Base-by-base conservation (phyloP, 805 yeast species). In the Zygotorulaspora chibaensis region DNA sequence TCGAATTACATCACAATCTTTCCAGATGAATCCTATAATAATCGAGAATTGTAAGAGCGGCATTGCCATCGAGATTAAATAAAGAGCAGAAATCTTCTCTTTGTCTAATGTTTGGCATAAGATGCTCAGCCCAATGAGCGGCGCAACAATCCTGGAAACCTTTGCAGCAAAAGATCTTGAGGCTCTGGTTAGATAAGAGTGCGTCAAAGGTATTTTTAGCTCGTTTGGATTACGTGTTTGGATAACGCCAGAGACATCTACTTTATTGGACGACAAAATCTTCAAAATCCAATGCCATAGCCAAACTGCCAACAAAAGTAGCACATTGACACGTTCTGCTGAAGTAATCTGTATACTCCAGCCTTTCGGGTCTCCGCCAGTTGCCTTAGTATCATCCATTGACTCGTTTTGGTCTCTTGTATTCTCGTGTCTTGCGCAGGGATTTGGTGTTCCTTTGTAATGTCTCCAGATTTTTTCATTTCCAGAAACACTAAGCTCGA, bases 251-350 rank as follows among this genome's bases (percentile, higher is more conserved):
- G 62, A 46, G 2, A 80, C 63, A 57, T 80, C 81, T 41, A 81
- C 68, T 18, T 67, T 63, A 44, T 61, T 62, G 11, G 53, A 54
- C 43, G 61, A 61, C 45, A 76, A 69, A 17, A 71, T 55, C 45
- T 61, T 56, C 33, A 79, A 65, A 42, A 77, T 71, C 36, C 68
- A 43, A 37, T 67, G 70, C 87, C 87, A 83, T 18, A 80, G 58
- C 62, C 76, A 70, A 4, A 74, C 57, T 4, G 83, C 84, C 3
- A 72, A 40, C 46, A 76, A 70, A 2, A 81, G 50, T 13, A 80
- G 63, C 2, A 77, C 53, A 12, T 80, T 63, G 38, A 80, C 72
- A 38, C 83, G 58, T 52, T 72, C 76, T 1, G 52, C 42, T 5
- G 48, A 44, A 5, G 40, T 18, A 11, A 48, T 31, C 16, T 39